phyloP scores from a whole-genome alignment of 225 moss, liverwort and hornwort genomes.

The Antitrichia curtipendula region DNA sequence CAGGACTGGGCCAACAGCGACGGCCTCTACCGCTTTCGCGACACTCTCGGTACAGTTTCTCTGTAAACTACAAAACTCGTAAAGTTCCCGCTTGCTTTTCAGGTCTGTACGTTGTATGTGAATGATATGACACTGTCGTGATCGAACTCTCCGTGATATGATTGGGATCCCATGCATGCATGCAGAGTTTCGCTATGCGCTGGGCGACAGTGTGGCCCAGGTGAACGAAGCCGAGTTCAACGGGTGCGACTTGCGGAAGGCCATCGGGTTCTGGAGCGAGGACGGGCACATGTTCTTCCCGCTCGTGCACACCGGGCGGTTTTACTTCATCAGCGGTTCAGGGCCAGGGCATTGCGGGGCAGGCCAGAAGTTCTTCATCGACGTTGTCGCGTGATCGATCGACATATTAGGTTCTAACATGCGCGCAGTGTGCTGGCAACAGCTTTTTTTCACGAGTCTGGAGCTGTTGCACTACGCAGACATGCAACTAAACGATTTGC shows the following conservation, averaged over 20 bases:
- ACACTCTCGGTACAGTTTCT: background rate
- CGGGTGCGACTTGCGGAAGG: background rate
- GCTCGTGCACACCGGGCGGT: background rate
- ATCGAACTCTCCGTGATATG: background rate
- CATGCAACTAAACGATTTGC: background rate
- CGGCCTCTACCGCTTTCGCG: background rate
- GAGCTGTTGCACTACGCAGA: background rate
- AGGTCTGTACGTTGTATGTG: background rate
- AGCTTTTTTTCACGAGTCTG: background rate
- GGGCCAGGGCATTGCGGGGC: background rate
- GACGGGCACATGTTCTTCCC: background rate
- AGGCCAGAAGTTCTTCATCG: background rate
- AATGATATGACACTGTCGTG: background rate
- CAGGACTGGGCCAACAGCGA: background rate
- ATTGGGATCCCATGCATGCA: background rate
- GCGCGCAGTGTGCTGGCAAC: background rate
- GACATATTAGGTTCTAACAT: background rate
- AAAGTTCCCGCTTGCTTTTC: background rate
- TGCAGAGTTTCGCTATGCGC: background rate
- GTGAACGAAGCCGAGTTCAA: background rate
- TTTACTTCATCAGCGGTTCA: background rate
- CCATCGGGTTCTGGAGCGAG: background rate
- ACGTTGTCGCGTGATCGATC: background rate
- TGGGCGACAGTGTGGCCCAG: background rate
- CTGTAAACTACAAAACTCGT: background rate